These are phyloP conservation scores for Talaromyces liani DNA, from an alignment of 495 filamentous ascomycete species.

Conservation along the genomic window DNA sequence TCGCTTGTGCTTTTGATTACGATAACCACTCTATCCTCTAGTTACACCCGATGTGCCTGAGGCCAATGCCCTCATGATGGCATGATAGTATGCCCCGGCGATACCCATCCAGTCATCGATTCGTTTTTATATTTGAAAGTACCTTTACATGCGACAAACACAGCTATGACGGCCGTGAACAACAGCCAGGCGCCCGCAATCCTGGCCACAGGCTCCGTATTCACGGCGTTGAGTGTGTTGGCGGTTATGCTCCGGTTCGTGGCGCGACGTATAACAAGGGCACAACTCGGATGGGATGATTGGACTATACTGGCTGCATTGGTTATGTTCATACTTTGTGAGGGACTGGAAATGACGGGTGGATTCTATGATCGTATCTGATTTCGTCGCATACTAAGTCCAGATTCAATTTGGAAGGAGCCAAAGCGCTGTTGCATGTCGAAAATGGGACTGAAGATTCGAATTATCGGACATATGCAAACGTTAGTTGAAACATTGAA, in stretches of 20 bases:
- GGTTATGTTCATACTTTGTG: neutral
- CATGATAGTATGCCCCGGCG: neutral
- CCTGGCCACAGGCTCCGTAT: neutral
- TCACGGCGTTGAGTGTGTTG: neutral
- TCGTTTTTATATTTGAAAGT: too few species aligned
- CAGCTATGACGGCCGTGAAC: neutral
- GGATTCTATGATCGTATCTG: neutral
- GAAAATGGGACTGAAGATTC: neutral
- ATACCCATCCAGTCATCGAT: too few species aligned
- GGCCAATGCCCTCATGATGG: neutral
- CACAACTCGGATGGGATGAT: neutral
- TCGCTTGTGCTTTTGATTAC: neutral
- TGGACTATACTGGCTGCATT: neutral
- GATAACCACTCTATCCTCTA: neutral
- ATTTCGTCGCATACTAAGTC: neutral
- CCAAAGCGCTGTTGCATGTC: neutral
- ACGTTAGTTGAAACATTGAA: neutral
- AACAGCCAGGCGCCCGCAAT: neutral
- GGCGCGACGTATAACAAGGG: neutral
- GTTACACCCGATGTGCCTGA: neutral
- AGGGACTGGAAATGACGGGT: neutral
- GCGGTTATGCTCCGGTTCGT: neutral
- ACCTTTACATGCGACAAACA: neutral
- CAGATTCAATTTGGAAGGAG: neutral
- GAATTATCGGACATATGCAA: neutral